phyloP scores from a whole-genome alignment of 306 rosid genomes.

The Dryas octopetala region DNA sequence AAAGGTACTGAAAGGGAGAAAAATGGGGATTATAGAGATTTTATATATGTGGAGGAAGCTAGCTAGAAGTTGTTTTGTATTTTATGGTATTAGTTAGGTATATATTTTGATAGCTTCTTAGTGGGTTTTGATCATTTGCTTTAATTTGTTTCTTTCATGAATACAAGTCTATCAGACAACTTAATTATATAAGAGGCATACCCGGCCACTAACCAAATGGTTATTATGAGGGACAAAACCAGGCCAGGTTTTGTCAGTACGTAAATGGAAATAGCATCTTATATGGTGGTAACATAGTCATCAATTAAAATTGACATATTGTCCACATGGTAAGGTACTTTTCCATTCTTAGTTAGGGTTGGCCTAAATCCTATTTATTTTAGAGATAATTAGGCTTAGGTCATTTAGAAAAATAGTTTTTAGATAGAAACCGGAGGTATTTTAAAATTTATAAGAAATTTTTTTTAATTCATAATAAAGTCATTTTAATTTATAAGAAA shows the following conservation, averaged over 20 bases:
- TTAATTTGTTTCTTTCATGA: background rate
- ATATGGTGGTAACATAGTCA: constrained; percentile 11
- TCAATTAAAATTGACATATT: background rate
- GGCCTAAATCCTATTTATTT: background rate
- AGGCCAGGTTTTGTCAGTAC: background rate
- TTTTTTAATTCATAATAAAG: too few species aligned
- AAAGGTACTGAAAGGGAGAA: background rate
- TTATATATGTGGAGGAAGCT: background rate
- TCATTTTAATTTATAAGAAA: too few species aligned
- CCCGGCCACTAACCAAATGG: background rate
- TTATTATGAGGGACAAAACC: background rate
- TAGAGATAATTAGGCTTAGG: background rate
- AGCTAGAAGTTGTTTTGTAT: background rate
- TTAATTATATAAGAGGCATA: background rate
- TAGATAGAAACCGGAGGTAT: too few species aligned
- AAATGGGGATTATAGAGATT: background rate
- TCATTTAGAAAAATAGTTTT: too few species aligned
- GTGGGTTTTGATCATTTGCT: background rate
- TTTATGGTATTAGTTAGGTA: constrained; percentile 6
- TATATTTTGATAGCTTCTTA: constrained; percentile 1
- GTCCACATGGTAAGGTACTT: constrained; percentile 29
- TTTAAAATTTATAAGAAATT: too few species aligned
- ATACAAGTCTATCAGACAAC: background rate
- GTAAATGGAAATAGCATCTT: background rate
- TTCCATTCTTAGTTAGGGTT: constrained; percentile 1